A percentile compares a stretch with the other conserved stretches of the same genome.
Conservation (phyloP, 805 yeast species). For the Candida ipomoeae region DNA sequence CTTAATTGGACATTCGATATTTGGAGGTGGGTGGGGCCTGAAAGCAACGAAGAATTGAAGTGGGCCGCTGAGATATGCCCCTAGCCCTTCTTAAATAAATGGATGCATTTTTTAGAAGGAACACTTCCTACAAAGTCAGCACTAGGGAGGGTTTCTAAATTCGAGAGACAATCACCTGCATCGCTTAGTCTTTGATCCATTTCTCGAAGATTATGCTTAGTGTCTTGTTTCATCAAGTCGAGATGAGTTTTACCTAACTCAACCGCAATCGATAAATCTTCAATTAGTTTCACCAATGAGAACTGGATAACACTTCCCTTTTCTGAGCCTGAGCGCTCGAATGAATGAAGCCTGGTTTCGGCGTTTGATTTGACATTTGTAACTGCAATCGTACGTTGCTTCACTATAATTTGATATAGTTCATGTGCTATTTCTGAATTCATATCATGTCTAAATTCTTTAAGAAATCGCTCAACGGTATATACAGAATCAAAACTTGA, state of each 20-base stretch:
- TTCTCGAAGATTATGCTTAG: background rate
- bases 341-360: background rate
- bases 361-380: constrained; percentile 1
- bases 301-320: background rate
- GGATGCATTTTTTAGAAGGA: background rate
- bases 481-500: background rate
- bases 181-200: background rate
- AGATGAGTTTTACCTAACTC: background rate
- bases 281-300: background rate
- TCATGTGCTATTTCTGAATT: background rate
- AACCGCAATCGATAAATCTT: background rate
- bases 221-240: background rate
- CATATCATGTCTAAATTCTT: background rate
- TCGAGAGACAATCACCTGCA: background rate
- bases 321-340: background rate
- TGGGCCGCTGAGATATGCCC: background rate
- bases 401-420: background rate
- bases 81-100: background rate
- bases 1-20: constrained; percentile 87
- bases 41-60: background rate
- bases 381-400: background rate
- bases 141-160: background rate
- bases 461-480: background rate
- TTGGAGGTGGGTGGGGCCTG: constrained; percentile 60
- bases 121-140: background rate